Conservation (phyloP, 768 basidiomycete genomes). For the Boletus barrowsii region DNA sequence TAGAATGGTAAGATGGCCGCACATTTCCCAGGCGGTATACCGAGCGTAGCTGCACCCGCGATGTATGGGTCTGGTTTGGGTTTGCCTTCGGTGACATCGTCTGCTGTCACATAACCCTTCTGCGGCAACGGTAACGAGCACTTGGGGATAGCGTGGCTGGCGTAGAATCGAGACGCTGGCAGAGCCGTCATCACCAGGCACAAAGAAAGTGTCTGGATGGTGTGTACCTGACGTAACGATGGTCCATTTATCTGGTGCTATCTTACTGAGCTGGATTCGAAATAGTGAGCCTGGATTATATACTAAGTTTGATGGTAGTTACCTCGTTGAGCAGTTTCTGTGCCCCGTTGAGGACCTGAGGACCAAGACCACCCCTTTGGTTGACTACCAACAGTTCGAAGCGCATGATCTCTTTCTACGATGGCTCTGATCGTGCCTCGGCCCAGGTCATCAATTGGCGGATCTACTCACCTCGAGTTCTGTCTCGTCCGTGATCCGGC, state of each 20-base stretch:
- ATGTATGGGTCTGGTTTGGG: conserved; percentile 89
- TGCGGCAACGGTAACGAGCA: conserved; percentile 59
- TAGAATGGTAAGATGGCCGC: conserved; percentile 14
- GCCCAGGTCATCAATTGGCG: not conserved
- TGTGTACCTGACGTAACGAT: conserved; percentile 73
- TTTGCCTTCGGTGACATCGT: conserved; percentile 66
- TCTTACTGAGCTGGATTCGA: conserved; percentile 19
- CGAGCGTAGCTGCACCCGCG: conserved; percentile 58
- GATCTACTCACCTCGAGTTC: conserved; percentile 49
- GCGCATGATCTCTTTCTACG: conserved; percentile 63
- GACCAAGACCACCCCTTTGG: conserved; percentile 40
- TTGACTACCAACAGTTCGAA: conserved; percentile 77
- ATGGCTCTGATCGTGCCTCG: not conserved
- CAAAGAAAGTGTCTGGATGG: not conserved
- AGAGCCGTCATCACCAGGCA: not conserved
- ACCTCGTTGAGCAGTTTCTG: conserved; percentile 55
- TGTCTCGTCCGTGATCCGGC: conserved; percentile 55
- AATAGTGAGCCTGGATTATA: not conserved
- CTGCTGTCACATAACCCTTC: conserved; percentile 67
- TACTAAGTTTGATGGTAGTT: not conserved
- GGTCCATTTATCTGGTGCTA: conserved; percentile 54
- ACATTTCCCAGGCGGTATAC: conserved; percentile 59
- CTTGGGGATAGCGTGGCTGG: conserved; percentile 61
- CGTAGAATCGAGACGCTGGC: conserved; percentile 71
- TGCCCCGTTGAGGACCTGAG: conserved; percentile 67